A percentile compares a stretch with the other conserved stretches of the same genome.
Evolutionary conservation across 257 asterid genomes (phyloP).

Genomic region (Penstemon eatonii): DNA sequence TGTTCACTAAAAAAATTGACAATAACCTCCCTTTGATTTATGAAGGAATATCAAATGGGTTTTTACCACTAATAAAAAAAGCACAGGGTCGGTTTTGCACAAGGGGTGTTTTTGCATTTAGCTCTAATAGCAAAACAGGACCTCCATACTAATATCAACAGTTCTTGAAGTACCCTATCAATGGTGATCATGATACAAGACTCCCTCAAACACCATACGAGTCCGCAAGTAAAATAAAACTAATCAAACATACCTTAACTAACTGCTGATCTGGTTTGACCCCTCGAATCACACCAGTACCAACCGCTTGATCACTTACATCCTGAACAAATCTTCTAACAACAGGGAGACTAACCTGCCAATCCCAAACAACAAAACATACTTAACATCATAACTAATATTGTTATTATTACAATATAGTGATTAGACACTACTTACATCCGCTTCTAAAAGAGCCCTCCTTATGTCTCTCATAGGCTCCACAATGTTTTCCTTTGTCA

Average conservation of each 20-base stretch:
- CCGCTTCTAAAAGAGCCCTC: slow-evolving; percentile 96
- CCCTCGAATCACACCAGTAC: slow-evolving; percentile 89
- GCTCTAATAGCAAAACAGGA: no score
- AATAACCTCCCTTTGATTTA: no score
- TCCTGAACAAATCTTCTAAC: slow-evolving; percentile 94
- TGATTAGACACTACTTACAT: slow-evolving; percentile 48
- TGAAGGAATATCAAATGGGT: no score
- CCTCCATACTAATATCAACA: not conserved
- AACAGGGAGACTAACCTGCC: slow-evolving; percentile 98
- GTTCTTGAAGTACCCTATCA: not conserved
- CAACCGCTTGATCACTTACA: slow-evolving; percentile 88
- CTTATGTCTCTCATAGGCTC: slow-evolving; percentile 97
- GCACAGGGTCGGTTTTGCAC: no score
- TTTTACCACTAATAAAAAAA: no score
- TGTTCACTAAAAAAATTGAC: no score
- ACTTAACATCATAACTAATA: slow-evolving; percentile 1
- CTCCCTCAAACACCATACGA: not conserved
- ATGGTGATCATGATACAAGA: not conserved
- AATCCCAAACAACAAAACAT: slow-evolving; percentile 24
- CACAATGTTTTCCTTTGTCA: slow-evolving; percentile 91
- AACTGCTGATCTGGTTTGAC: slow-evolving; percentile 95
- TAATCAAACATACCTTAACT: slow-evolving; percentile 65
- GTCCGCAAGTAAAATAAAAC: not conserved
- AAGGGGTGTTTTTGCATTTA: no score
- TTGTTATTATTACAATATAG: not conserved